Base-by-base conservation (phyloP, 495 filamentous ascomycete genomes). In the Ascodesmis nigricans region DNA sequence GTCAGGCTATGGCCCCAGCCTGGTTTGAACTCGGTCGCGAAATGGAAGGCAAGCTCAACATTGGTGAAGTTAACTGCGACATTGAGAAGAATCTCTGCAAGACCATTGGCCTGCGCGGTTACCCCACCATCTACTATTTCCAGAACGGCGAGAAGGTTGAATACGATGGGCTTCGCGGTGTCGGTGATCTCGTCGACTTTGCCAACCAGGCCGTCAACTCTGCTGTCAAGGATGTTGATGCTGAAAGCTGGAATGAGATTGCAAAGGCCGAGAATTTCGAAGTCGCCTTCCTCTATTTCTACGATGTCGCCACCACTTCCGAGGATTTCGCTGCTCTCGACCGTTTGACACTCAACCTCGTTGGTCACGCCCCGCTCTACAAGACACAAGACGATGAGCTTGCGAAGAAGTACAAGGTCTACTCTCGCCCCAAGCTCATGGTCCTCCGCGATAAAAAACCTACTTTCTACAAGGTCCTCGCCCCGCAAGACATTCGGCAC, bases 41-140 rank as follows among this genome's bases (percentile, higher is more conserved):
- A 50, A 79, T 91, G 73, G 69, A 82, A 54, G 71, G 73, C 16
- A 66, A 64, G 23, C 68, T 97, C 33, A 91, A 92, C 47, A 64
- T 95, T 47, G 87, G 90, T 33, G 87, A 95, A 55, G 82, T 97
- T 21, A 91, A 97, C 58, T 97, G 87, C 52, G 84, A 92, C 21
- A 56, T 60, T 4, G 76, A 97, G 47, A 59, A 65, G 11, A 64
- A 75, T 24, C 69, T 97, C 13, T 97, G 87, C 63, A 90, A 87
- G 55, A 82, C 93, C 46, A 75, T 76, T 21, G 62, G 66, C 15
- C 62, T 93, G 11, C 61, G 57, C 21, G 73, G 71, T 5, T 97
- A 75, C 50, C 87, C 87, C 2, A 91, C 83, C 0, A 74, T 95
- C 39, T 64, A 82, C 41, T 92, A 82, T 65, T 93, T 97, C 67